These are phyloP conservation scores for Lentinula boryana DNA, from an alignment of 768 basidiomycete genomes.

Conservation along the genomic window DNA sequence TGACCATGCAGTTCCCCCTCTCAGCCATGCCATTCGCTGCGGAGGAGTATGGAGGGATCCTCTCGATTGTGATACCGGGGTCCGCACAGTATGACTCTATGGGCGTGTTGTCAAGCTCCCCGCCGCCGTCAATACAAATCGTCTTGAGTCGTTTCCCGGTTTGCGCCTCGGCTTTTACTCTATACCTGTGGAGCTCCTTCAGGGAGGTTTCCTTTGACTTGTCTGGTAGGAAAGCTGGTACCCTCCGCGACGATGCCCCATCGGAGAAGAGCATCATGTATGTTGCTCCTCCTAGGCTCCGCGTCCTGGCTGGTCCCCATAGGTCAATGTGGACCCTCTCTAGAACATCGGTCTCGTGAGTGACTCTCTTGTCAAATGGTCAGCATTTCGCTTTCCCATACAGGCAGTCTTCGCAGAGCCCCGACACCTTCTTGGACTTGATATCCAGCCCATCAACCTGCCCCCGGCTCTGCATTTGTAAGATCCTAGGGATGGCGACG, in stretches of 20 bases:
- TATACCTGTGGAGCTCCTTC: slow-evolving; percentile 11
- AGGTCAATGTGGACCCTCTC: slow-evolving; percentile 18
- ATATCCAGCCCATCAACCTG: slow-evolving; percentile 18
- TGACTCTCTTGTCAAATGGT: slow-evolving; percentile 16
- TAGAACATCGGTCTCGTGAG: slow-evolving; percentile 11
- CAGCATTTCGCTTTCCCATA: slow-evolving; percentile 15
- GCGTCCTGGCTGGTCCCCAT: slow-evolving; percentile 15
- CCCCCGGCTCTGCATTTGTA: slow-evolving; percentile 5
- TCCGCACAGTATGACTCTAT: not conserved
- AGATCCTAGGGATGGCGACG: slow-evolving; percentile 7
- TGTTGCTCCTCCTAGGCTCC: slow-evolving; percentile 9
- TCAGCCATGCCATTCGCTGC: not conserved
- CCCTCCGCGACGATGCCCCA: no score
- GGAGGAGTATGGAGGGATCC: not conserved
- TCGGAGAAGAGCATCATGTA: slow-evolving; percentile 17
- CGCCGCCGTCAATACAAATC: slow-evolving; percentile 18
- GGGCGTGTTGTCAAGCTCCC: slow-evolving; percentile 15
- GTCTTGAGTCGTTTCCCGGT: no score
- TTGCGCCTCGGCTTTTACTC: not conserved
- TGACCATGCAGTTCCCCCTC: not conserved
- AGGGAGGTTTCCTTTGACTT: slow-evolving; percentile 16
- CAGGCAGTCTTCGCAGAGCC: slow-evolving; percentile 20
- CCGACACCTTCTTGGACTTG: not conserved
- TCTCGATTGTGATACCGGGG: not conserved
- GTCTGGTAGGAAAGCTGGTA: slow-evolving; percentile 13